phyloP scores from a whole-genome alignment of 345 rosid genomes.

The Anastatica hierochuntica region DNA sequence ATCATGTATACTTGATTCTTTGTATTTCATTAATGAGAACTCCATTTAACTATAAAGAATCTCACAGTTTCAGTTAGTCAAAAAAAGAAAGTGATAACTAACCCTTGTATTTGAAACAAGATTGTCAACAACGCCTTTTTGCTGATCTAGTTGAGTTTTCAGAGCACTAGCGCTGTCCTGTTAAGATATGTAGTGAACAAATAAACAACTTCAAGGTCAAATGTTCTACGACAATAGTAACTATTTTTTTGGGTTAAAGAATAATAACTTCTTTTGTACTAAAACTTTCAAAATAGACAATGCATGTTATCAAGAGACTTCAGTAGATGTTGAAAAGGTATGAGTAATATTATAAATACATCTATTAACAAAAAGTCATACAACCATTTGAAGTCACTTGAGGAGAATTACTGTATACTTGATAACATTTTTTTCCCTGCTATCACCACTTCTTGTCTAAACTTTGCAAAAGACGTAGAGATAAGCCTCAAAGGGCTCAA shows the following conservation, averaged over 20 bases:
- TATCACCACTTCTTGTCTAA: too few species aligned
- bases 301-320: too few species aligned
- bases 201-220: not conserved
- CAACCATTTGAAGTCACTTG: not conserved
- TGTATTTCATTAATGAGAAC: not conserved
- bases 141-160: conserved; percentile 65
- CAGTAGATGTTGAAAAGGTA: too few species aligned
- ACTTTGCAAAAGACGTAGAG: not conserved
- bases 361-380: too few species aligned
- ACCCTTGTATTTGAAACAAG: conserved; percentile 72
- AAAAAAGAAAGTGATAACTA: conserved; percentile 13
- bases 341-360: too few species aligned
- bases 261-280: too few species aligned
- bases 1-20: conserved; percentile 5
- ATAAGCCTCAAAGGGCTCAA: not conserved
- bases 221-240: not conserved
- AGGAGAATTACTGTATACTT: not conserved
- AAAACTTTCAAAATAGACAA: too few species aligned
- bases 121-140: conserved; percentile 55
- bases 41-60: not conserved
- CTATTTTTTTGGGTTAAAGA: not conserved
- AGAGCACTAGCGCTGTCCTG: conserved; percentile 56
- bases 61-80: not conserved
- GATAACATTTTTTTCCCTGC: not conserved
- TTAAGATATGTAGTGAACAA: conserved; percentile 7